Conservation (phyloP, 1,284 basidiomycete genomes). For the Porphyrellus sp. region DNA sequence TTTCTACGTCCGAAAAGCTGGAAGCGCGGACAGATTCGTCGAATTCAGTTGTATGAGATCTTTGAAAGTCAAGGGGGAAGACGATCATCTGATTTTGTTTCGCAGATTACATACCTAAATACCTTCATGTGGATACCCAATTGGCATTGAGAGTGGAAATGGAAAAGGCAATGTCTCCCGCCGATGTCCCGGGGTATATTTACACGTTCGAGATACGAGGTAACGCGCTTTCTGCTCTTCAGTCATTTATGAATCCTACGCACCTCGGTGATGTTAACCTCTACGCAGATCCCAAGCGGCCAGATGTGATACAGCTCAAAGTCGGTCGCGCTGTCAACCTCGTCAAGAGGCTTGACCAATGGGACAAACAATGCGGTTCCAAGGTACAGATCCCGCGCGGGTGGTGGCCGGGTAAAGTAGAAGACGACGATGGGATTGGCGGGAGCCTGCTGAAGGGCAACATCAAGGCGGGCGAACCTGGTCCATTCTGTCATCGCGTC, state of each 20-base stretch:
- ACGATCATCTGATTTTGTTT: slow-evolving; percentile 18
- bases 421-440: slow-evolving; percentile 16
- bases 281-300: slow-evolving; percentile 29
- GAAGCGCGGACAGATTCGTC: slow-evolving; percentile 44
- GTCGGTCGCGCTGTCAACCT: slow-evolving; percentile 51
- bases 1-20: slow-evolving; percentile 51
- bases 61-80: not conserved
- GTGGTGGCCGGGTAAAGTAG: slow-evolving; percentile 47
- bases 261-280: not conserved
- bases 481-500: slow-evolving; percentile 43
- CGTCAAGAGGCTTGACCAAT: slow-evolving; percentile 58
- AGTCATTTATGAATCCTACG: not conserved
- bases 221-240: slow-evolving; percentile 26
- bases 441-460: slow-evolving; percentile 44
- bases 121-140: slow-evolving; percentile 61
- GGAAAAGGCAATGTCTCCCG: slow-evolving; percentile 57
- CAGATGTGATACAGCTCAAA: slow-evolving; percentile 44
- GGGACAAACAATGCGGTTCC: slow-evolving; percentile 65
- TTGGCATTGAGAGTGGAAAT: slow-evolving; percentile 64
- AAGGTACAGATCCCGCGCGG: slow-evolving; percentile 50
- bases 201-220: slow-evolving; percentile 76
- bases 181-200: slow-evolving; percentile 69
- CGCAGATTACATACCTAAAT: slow-evolving; percentile 66
- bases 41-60: slow-evolving; percentile 48
- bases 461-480: slow-evolving; percentile 52